Evolutionary conservation across 73 alveolate species (phyloP), one percentile per base, ranked within the genome.

Genomic region (Stentor roeselii): DNA sequence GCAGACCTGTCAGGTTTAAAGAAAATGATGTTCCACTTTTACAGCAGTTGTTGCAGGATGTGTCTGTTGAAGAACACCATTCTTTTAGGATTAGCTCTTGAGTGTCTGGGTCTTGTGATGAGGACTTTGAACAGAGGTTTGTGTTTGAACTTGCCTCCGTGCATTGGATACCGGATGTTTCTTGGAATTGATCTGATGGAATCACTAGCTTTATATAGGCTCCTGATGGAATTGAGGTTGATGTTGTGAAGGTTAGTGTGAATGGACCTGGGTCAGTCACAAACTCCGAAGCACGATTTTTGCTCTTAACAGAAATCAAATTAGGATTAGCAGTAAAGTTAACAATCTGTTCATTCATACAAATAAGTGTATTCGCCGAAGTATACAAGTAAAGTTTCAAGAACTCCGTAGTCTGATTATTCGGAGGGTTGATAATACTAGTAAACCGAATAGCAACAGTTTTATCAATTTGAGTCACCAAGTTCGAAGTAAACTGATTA

Each of bases 61-160:
- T 67, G 34, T 67, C 80, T 21, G 80, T 67, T 30, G 80, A n/a
- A 27, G 80, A 67, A 32, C 80, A 67, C 37, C 80, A 67, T 67
- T 67, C 80, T 27, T n/a, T 67, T 40, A 67, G 21, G 0, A 34
- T 67, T 2, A 67, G 34, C 34, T 21, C 80, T 21, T 30, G 21
- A 2, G 80, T 67, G 2, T n/a, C 21, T 50, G 67, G 67, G 21
- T 50, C 67, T 50, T 11, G 34, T 15, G 80, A 34, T 30, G 80
- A 67, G 1, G 80, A 67, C 2, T 67, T 67, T 34, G 80, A 27
- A 32, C 80, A 67, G 21, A 21, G 37, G 34, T 67, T 67, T 67
- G 41, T 30, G 41, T 36, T 14, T 15, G 80, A 67, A 27, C 21
- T 30, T 15, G 21, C 41, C 41, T 2, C 1, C 27, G 21, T 30